phyloP scores from a whole-genome alignment of 2,329 filamentous ascomycete genomes.

The Cordyceps cateniannulata region DNA sequence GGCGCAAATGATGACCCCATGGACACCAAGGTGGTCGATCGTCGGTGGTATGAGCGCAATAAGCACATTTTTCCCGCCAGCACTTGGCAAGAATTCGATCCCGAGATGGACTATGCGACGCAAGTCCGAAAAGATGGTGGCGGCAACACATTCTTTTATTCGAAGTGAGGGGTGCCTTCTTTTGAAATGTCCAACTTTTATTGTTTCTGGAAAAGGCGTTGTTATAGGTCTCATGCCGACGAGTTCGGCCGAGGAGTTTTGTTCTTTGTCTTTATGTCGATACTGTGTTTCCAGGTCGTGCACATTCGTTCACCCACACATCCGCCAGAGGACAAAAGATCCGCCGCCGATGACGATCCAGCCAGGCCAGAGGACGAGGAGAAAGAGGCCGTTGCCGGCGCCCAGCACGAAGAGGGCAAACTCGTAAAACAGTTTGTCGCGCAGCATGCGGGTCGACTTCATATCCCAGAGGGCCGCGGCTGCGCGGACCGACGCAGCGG shows the following conservation, averaged over 20 bases:
- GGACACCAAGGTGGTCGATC: slow-evolving; percentile 88
- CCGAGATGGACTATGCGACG: slow-evolving; percentile 74
- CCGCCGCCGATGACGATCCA: slow-evolving; percentile 41
- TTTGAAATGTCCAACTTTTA: background rate
- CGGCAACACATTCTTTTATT: slow-evolving; percentile 91
- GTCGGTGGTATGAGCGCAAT: slow-evolving; percentile 93
- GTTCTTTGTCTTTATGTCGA: background rate
- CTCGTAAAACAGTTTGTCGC: slow-evolving; percentile 45
- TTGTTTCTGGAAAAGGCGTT: background rate
- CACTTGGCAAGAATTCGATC: slow-evolving; percentile 91
- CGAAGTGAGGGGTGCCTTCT: slow-evolving; percentile 26
- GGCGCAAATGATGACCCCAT: slow-evolving; percentile 71
- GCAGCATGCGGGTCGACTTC: slow-evolving; percentile 27
- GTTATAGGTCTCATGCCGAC: no score
- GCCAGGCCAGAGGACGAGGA: slow-evolving; percentile 52
- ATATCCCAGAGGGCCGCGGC: slow-evolving; percentile 32
- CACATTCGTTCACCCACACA: slow-evolving; percentile 24
- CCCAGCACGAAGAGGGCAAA: slow-evolving; percentile 46
- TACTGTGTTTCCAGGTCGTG: background rate
- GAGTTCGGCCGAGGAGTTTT: background rate
- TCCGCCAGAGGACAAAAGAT: slow-evolving; percentile 28
- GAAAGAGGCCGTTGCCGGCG: slow-evolving; percentile 39
- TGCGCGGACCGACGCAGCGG: slow-evolving; percentile 23
- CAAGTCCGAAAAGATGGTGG: slow-evolving; percentile 75
- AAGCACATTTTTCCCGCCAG: slow-evolving; percentile 98